These are phyloP conservation scores for Saccharomycopsis hybrid DNA, from an alignment of 1,139 yeast species.

Conservation along the genomic window DNA sequence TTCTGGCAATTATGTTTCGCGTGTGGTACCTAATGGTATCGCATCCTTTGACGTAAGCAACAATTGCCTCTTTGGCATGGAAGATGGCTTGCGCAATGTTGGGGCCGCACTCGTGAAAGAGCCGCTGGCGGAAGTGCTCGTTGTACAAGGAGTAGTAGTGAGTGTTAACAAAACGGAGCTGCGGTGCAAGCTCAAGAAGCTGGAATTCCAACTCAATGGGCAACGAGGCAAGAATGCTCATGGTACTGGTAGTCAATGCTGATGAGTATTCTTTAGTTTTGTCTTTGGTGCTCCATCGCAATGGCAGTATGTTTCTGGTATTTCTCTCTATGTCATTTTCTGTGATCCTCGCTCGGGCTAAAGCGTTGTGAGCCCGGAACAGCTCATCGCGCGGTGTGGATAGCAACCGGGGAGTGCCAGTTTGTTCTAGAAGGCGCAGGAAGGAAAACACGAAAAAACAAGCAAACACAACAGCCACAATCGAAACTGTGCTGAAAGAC, in stretches of 20 bases:
- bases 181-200: conserved; percentile 38
- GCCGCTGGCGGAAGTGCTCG: conserved; percentile 38
- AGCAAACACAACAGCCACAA: no score
- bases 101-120: conserved; percentile 29
- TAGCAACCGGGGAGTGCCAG: no score
- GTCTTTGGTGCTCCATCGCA: no score
- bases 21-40: conserved; percentile 2
- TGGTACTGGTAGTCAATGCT: not conserved
- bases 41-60: conserved; percentile 7
- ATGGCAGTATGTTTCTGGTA: no score
- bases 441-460: no score
- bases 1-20: conserved; percentile 4
- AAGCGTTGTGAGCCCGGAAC: no score
- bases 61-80: not conserved
- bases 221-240: conserved; percentile 27
- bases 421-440: no score
- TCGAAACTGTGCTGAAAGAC: no score
- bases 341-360: no score
- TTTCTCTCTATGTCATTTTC: no score
- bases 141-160: conserved; percentile 44
- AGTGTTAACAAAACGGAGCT: conserved; percentile 33
- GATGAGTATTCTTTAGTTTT: not conserved
- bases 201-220: conserved; percentile 48
- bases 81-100: conserved; percentile 11
- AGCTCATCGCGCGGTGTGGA: no score